Base-by-base conservation (phyloP, 371 early-diverging fungal species). In the Mucor indicus region DNA sequence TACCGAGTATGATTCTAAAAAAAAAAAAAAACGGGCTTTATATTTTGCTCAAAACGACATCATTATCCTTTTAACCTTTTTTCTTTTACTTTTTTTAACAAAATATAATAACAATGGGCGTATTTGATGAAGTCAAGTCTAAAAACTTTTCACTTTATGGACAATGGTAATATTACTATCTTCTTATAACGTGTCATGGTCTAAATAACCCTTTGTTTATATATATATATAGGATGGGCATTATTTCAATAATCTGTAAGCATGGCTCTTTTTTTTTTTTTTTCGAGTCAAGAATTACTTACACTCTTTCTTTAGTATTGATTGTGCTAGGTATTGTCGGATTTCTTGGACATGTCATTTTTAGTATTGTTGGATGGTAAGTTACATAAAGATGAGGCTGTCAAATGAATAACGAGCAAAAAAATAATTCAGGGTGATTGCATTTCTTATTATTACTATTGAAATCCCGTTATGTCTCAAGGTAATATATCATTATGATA, bases 301-400 rank as follows among this genome's bases (percentile, higher is more conserved):
- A 4, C n/a, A 9, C n/a, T 33, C n/a, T 33, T 4, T 33, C 15
- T 33, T n/a, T 39, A 73, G 74, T 73, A 32, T 39, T 73, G 57
- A 73, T 73, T 44, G 70, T 54, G 15, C 43, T 73, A 30, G 74
- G 74, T 37, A 60, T 73, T 48, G 64, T 73, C 36, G 64, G 61
- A 17, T 57, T 73, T 22, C 1, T 50, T 19, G 11, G 40, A 17
- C 69, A 73, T 55, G 43, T 60, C 15, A 59, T 67, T 8, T 73
- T 73, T 32, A 64, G 65, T 57, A 69, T 73, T 57, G 74, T 73
- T 5, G 74, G 69, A 47, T 73, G 70, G 74, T 73, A 60, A 59
- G 44, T n/a, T n/a, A n/a, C n/a, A n/a, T n/a, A n/a, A n/a, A n/a
- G n/a, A n/a, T n/a, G n/a, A n/a, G n/a, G n/a, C n/a, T n/a, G n/a